Evolutionary conservation across 306 rosid genomes (phyloP), one percentile per base, ranked within the genome.

Genomic region (Prunus kanzakura): DNA sequence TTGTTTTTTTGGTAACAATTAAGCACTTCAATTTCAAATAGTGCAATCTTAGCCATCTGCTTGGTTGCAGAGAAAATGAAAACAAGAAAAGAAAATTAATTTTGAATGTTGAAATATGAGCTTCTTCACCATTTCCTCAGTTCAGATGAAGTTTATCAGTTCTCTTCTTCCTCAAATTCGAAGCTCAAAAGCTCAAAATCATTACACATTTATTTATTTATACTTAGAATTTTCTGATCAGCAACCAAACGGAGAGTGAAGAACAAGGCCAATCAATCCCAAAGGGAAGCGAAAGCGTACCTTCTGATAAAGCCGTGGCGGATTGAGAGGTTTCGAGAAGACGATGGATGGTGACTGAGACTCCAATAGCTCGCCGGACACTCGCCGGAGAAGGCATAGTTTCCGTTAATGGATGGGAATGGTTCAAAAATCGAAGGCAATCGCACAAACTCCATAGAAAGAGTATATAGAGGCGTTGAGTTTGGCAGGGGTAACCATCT

Each of bases 21-120:
- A 80, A 82, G 78, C 88, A 80, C 51, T 84, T 78, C 74, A 85
- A 64, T 68, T 76, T 87, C 85, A 62, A 20, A 18, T 54, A 75
- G 70, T 67, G 51, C 70, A 66, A 69, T 52, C 68, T 52, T 75
- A 67, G 61, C 78, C 73, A 77, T 82, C 87, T 81, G 84, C 83
- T 87, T 75, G 87, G 84, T 83, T 85, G 79, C 90, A 82, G 84
- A 87, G 84, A 82, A 88, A 83, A 80, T 63, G 57, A 66, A 63
- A 62, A 64, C 75, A 71, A 45, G 35, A 22, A 6, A 75, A 71
- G 58, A 38, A 29, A 13, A 4, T 19, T 3, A 25, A 29, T 54
- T 38, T 75, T 8, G 23, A 64, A 65, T 66, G 62, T 29, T 38
- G 22, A 58, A 38, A 6, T 38, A 38, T 38, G 43, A 38, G 43